phyloP scores from a whole-genome alignment of 768 basidiomycete genomes.

The Galerina sulciceps region DNA sequence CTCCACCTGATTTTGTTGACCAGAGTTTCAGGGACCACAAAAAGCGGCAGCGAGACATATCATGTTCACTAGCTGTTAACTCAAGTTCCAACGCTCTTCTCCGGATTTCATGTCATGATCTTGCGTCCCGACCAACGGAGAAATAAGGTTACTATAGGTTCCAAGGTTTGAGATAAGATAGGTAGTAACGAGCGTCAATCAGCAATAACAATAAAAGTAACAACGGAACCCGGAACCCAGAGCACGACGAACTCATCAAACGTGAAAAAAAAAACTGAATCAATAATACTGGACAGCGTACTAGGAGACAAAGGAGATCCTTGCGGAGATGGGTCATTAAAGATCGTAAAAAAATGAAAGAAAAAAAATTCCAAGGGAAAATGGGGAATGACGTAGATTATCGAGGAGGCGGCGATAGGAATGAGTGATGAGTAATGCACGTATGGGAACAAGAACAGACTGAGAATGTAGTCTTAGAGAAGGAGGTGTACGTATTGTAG shows the following conservation, averaged over 20 bases:
- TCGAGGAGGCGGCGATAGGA: not conserved
- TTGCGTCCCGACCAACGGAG: too few species aligned
- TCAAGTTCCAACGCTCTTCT: not conserved
- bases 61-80: too few species aligned
- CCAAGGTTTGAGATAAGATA: not conserved
- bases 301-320: too few species aligned
- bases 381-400: not conserved
- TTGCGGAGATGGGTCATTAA: constrained; percentile 19
- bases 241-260: too few species aligned
- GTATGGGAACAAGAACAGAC: not conserved
- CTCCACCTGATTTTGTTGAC: too few species aligned
- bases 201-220: not conserved
- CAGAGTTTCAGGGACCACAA: too few species aligned
- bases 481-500: constrained; percentile 4
- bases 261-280: too few species aligned
- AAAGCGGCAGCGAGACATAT: too few species aligned
- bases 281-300: too few species aligned
- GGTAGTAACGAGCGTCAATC: not conserved
- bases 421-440: not conserved
- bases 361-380: not conserved
- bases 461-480: not conserved
- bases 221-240: too few species aligned
- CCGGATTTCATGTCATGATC: not conserved
- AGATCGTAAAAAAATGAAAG: constrained; percentile 22
- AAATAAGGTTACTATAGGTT: too few species aligned